A percentile compares a stretch with the other conserved stretches of the same genome.
These are phyloP conservation scores for Verticillium nubilum DNA, from an alignment of 2,329 filamentous ascomycete species.

Conservation along the genomic window DNA sequence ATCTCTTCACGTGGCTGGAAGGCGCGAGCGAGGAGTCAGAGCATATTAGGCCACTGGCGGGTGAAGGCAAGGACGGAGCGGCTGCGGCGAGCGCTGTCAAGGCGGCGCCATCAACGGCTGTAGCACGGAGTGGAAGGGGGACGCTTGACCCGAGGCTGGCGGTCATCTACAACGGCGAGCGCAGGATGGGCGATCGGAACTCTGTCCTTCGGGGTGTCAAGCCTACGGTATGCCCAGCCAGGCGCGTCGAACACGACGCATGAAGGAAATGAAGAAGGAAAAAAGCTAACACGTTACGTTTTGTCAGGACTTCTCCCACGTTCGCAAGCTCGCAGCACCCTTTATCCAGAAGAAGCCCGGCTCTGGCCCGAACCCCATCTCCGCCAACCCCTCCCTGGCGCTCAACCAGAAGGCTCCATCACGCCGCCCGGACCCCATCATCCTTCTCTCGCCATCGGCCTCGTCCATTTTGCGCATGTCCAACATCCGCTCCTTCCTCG, in stretches of 20 bases:
- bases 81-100: slow-evolving; percentile 30
- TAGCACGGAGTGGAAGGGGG: slow-evolving; percentile 54
- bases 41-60: slow-evolving; percentile 80
- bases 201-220: slow-evolving; percentile 81
- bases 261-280: not conserved
- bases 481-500: slow-evolving; percentile 92
- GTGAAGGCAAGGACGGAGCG: slow-evolving; percentile 36
- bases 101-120: slow-evolving; percentile 32
- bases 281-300: not conserved
- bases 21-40: slow-evolving; percentile 87
- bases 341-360: slow-evolving; percentile 64
- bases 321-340: slow-evolving; percentile 76
- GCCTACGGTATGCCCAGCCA: slow-evolving; percentile 68
- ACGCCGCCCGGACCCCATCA: slow-evolving; percentile 73
- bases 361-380: slow-evolving; percentile 23
- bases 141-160: slow-evolving; percentile 74
- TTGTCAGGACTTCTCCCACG: slow-evolving; percentile 81
- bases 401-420: slow-evolving; percentile 47
- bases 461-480: slow-evolving; percentile 92
- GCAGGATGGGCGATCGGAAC: slow-evolving; percentile 90
- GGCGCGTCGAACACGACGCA: not conserved
- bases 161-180: slow-evolving; percentile 87
- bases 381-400: slow-evolving; percentile 40
- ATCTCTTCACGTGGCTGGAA: slow-evolving; percentile 89
- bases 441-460: slow-evolving; percentile 91